These are phyloP conservation scores for Xylaria sp. DNA, from an alignment of 2,329 filamentous ascomycete genomes.

Conservation along the genomic window DNA sequence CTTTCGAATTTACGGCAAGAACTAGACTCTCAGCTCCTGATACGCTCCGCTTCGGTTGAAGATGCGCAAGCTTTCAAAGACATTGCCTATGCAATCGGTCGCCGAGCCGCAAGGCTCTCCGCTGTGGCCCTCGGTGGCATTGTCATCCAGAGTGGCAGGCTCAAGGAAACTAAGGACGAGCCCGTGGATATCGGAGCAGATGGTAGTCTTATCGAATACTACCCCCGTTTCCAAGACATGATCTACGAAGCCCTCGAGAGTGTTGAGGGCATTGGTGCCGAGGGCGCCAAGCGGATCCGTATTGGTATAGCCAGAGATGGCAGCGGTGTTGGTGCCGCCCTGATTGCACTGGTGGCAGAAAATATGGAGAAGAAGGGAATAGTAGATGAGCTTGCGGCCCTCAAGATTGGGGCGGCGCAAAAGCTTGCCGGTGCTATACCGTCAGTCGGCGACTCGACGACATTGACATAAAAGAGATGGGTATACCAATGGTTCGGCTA, in stretches of 20 bases:
- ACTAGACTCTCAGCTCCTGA: slow-evolving; percentile 78
- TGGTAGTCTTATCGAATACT: slow-evolving; percentile 93
- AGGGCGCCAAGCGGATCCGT: slow-evolving; percentile 84
- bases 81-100: slow-evolving; percentile 84
- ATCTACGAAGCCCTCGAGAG: slow-evolving; percentile 83
- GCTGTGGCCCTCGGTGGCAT: slow-evolving; percentile 89
- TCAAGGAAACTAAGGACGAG: slow-evolving; percentile 71
- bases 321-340: slow-evolving; percentile 90
- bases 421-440: slow-evolving; percentile 43
- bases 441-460: slow-evolving; percentile 32
- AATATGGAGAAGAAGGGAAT: slow-evolving; percentile 63
- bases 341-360: slow-evolving; percentile 91
- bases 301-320: slow-evolving; percentile 98
- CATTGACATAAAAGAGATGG: slow-evolving; percentile 34
- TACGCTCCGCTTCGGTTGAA: slow-evolving; percentile 80
- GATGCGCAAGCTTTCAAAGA: slow-evolving; percentile 90
- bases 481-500: background rate
- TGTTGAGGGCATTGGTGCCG: slow-evolving; percentile 79
- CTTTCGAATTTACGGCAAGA: slow-evolving; percentile 79
- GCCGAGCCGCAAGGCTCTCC: slow-evolving; percentile 85
- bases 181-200: slow-evolving; percentile 92
- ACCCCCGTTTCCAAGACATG: slow-evolving; percentile 89
- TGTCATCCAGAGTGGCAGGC: slow-evolving; percentile 80
- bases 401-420: slow-evolving; percentile 54
- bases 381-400: slow-evolving; percentile 54